phyloP scores from a whole-genome alignment of 352 stramenopile genomes.

The Phytopythium oedochilum region DNA sequence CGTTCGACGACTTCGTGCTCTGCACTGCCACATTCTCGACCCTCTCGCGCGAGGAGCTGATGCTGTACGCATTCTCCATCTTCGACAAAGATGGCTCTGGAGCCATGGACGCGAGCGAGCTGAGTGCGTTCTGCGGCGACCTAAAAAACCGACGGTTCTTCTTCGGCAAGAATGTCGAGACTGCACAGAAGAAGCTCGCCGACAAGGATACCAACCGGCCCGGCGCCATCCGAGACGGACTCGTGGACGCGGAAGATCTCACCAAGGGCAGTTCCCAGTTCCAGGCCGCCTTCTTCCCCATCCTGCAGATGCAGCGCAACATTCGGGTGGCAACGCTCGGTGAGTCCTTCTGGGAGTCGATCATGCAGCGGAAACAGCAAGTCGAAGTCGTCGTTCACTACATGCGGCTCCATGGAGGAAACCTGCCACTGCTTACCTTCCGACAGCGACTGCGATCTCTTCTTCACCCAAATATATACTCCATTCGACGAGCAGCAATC shows the following conservation, averaged over 20 bases:
- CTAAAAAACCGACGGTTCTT: conserved; percentile 60
- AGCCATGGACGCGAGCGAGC: conserved; percentile 50
- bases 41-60: conserved; percentile 41
- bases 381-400: conserved; percentile 54
- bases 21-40: conserved; percentile 47
- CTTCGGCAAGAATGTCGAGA: conserved; percentile 59
- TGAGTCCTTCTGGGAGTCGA: conserved; percentile 40
- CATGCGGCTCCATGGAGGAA: conserved; percentile 50
- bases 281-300: conserved; percentile 60
- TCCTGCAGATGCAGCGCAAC: conserved; percentile 62
- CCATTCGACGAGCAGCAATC: conserved; percentile 28
- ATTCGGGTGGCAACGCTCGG: conserved; percentile 39
- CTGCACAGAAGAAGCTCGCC: conserved; percentile 46
- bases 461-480: conserved; percentile 21
- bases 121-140: conserved; percentile 48
- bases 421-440: conserved; percentile 39
- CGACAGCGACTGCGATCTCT: conserved; percentile 22
- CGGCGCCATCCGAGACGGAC: background rate
- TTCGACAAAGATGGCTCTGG: conserved; percentile 66
- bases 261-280: conserved; percentile 50
- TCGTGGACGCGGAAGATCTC: conserved; percentile 56
- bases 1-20: conserved; percentile 60
- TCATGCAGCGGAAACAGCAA: conserved; percentile 28
- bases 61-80: conserved; percentile 63
- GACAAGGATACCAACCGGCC: conserved; percentile 10